phyloP scores from a whole-genome alignment of 345 rosid species.

The Carallia pectinifolia region DNA sequence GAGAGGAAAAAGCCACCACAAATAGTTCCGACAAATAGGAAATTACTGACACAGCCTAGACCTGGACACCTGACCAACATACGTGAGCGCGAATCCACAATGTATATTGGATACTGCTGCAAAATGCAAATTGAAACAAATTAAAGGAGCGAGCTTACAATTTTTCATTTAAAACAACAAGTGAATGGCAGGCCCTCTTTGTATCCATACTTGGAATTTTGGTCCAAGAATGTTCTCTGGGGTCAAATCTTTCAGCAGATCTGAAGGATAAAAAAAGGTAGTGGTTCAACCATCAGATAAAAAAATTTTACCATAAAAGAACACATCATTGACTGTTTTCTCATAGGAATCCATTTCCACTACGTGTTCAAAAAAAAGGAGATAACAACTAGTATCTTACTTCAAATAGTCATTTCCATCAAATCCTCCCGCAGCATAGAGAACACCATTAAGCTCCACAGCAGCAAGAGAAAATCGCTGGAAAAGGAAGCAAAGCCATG shows the following conservation, averaged over 20 bases:
- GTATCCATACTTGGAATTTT: slow-evolving; percentile 26
- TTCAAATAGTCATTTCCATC: slow-evolving; percentile 29
- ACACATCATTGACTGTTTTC: no score
- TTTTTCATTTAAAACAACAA: slow-evolving; percentile 30
- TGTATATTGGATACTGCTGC: no score
- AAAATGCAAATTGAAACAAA: no score
- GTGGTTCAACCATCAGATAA: neutral
- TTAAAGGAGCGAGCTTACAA: slow-evolving; percentile 16
- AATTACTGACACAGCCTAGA: no score
- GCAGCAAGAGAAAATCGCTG: slow-evolving; percentile 37
- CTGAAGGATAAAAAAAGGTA: slow-evolving; percentile 3
- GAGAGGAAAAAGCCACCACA: no score
- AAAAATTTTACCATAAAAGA: neutral
- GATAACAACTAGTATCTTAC: slow-evolving; percentile 6
- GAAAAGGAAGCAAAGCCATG: neutral
- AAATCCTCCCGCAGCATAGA: slow-evolving; percentile 34
- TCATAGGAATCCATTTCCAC: no score
- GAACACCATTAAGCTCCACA: slow-evolving; percentile 26
- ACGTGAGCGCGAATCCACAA: no score
- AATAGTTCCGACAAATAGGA: no score
- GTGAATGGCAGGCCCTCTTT: slow-evolving; percentile 27
- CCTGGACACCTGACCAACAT: no score
- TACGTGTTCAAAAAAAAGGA: no score
- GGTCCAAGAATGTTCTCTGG: slow-evolving; percentile 32
- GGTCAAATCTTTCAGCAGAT: slow-evolving; percentile 35